Percentiles rank a stretch among this genome's conserved stretches.
These are phyloP conservation scores for Solanum verrucosum DNA, from an alignment of 257 asterid species.

Conservation along the genomic window DNA sequence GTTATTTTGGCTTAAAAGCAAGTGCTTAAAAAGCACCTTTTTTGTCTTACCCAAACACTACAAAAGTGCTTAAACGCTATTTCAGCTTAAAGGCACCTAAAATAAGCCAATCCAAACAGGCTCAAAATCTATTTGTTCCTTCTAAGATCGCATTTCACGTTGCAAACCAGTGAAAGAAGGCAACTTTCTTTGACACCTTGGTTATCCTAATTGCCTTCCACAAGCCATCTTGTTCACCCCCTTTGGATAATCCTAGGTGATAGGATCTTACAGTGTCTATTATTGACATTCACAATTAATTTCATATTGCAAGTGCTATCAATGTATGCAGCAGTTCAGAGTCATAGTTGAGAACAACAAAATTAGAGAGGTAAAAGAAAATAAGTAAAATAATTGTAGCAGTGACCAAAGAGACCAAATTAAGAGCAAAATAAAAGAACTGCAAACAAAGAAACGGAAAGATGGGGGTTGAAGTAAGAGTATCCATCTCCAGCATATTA, in stretches of 20 bases:
- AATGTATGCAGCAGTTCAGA: background rate
- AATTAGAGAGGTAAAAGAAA: background rate
- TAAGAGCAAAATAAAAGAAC: background rate
- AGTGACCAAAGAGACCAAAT: background rate
- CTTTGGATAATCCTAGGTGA: background rate
- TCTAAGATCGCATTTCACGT: background rate
- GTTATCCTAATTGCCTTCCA: background rate
- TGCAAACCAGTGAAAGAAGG: background rate
- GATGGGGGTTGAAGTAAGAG: background rate
- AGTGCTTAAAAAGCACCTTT: background rate
- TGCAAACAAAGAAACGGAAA: background rate
- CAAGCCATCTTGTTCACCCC: background rate
- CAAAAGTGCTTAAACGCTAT: background rate
- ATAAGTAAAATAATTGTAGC: background rate
- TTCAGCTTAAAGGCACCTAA: background rate
- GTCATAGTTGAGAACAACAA: background rate
- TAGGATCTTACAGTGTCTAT: background rate
- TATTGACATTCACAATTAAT: background rate
- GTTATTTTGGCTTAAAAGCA: background rate
- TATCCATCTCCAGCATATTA: background rate
- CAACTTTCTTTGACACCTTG: background rate
- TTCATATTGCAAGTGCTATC: background rate
- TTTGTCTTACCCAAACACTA: background rate
- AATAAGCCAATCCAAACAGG: background rate
- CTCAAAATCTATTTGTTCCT: background rate